Base-by-base conservation (phyloP, 768 basidiomycete genomes). In the Boletus rubropictus region DNA sequence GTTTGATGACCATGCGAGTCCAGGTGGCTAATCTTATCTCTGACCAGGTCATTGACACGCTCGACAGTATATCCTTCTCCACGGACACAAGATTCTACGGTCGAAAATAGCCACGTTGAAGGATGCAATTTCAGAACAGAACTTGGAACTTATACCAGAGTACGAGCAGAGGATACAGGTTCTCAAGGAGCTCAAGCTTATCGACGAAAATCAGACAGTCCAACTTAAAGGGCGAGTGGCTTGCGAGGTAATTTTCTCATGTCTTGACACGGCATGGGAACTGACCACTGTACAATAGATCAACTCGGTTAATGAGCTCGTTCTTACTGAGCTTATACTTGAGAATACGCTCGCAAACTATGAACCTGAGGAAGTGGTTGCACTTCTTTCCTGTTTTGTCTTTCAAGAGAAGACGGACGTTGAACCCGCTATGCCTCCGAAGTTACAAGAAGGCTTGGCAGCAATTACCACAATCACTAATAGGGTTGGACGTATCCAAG, bases 321-420 rank as follows among this genome's bases (percentile, higher is more conserved):
- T 99, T 39, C 73, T 98, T 39, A 99, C 96, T 0, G 96, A 99
- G 60, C 79, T 99, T 42, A 95, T 99, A 46, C 77, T 98, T 42
- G 96, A 99, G 61, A 99, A 99, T 61, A 87, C 89, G 0, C 73
- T 98, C 24, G 90, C 91, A 6, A 72, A 73, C 12, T 98, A 89
- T 63, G 92, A 92, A 38, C 90, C 96, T 0, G 91, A 92, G 65
- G 96, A 98, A 69, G 91, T 95, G 42, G 96, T 95, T 33, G 94
- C 96, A 2, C 76, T 99, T 22, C 76, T 99, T 5, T 97, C 95
- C 4, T 89, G 89, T 61, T 98, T 99, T 62, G 86, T 99, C 34
- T 99, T 99, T 67, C 96, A 98, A 65, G 96, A 99, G 64, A 98
- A 96, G 71, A 92, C 93, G 12, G 92, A 96, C 7, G 74, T 82